Conservation (phyloP, 2,329 filamentous ascomycete genomes). For the Davidsoniella eucalypti region DNA sequence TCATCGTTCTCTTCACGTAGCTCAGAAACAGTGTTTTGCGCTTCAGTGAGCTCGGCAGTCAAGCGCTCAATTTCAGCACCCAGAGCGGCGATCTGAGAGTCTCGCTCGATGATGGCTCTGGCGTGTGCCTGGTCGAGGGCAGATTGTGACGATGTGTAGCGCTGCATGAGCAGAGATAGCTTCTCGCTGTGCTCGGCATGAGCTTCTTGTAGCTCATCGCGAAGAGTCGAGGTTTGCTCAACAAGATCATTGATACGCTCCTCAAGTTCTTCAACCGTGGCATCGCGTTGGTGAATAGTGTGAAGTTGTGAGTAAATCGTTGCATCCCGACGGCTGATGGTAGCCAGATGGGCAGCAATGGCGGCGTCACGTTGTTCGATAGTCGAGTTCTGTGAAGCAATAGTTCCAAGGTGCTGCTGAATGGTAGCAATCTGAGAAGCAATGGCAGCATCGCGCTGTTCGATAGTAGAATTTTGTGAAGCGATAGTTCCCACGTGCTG, state of each 20-base stretch:
- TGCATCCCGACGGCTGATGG: no score
- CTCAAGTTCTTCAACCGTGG: constrained; percentile 27
- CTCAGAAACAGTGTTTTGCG: constrained; percentile 3
- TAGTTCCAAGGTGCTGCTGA: no score
- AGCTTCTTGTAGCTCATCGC: constrained; percentile 23
- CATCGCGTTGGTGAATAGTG: constrained; percentile 22
- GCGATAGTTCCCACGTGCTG: no score
- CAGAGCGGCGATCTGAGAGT: constrained; percentile 4
- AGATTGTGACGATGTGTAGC: background rate
- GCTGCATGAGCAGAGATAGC: constrained; percentile 15
- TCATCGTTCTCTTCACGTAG: constrained; percentile 7
- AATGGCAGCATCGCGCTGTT: no score
- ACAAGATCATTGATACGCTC: constrained; percentile 26
- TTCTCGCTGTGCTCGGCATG: constrained; percentile 21
- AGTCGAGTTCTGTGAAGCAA: no score
- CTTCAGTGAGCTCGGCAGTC: constrained; percentile 3
- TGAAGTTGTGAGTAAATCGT: constrained; percentile 21
- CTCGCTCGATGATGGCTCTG: background rate
- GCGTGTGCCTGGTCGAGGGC: background rate
- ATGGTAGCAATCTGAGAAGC: no score
- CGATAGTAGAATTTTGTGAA: no score
- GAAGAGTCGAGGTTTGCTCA: constrained; percentile 23
- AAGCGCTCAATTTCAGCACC: constrained; percentile 7
- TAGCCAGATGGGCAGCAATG: no score
- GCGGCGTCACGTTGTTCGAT: no score